Conservation (phyloP, 1,139 yeast species). For the Keqinozyma sinolaborantium region DNA sequence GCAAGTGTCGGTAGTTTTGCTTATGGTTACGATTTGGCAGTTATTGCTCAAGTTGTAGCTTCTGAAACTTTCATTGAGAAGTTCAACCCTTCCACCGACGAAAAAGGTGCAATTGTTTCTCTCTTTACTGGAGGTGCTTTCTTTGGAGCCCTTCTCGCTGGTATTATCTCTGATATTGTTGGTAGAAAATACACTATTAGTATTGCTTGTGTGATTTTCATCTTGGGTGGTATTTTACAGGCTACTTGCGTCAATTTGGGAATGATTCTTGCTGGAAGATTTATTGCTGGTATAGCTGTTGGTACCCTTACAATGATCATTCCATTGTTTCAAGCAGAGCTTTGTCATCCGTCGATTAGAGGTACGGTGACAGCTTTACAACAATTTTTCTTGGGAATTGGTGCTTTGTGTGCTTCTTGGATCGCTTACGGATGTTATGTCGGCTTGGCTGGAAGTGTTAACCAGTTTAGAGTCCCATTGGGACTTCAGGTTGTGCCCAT, state of each 20-base stretch:
- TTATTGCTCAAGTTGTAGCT: conserved; percentile 22
- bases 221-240: conserved; percentile 21
- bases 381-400: conserved; percentile 20
- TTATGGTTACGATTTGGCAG: conserved; percentile 21
- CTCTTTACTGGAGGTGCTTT: conserved; percentile 26
- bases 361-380: conserved; percentile 20
- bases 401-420: conserved; percentile 22
- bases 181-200: conserved; percentile 17
- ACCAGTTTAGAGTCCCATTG: conserved; percentile 17
- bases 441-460: conserved; percentile 13
- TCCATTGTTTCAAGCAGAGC: conserved; percentile 18
- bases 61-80: conserved; percentile 15
- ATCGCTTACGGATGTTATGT: conserved; percentile 21
- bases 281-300: conserved; percentile 19
- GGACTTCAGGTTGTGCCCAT: conserved; percentile 18
- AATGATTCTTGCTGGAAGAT: conserved; percentile 22
- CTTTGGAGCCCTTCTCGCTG: conserved; percentile 21
- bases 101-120: conserved; percentile 21
- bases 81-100: conserved; percentile 16
- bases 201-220: conserved; percentile 14
- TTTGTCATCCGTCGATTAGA: conserved; percentile 21
- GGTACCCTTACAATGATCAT: conserved; percentile 17
- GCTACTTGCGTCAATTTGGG: conserved; percentile 16
- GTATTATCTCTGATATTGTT: conserved; percentile 13
- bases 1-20: conserved; percentile 23